Conservation (phyloP, 139 green algal genomes). For the Chlamydomonas eustigma region DNA sequence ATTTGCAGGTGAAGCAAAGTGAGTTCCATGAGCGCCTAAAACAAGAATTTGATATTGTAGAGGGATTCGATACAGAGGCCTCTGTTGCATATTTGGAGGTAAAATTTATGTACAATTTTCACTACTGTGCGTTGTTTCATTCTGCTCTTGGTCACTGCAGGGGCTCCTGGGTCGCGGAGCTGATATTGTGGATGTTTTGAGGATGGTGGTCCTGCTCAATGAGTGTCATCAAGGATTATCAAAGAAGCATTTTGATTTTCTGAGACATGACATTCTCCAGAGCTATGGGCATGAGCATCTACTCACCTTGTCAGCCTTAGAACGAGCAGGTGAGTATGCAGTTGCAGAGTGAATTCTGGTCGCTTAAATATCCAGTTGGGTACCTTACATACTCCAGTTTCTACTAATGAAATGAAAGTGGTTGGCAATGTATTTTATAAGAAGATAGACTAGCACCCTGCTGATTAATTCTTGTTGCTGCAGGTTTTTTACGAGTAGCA, state of each 20-base stretch:
- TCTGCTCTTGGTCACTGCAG: conserved; percentile 21
- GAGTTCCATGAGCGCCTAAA: conserved; percentile 53
- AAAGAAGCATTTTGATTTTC: conserved; percentile 60
- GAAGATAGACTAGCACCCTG: too few relatives aligned
- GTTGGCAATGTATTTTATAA: too few relatives aligned
- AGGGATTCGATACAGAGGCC: conserved; percentile 52
- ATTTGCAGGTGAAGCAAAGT: conserved; percentile 50
- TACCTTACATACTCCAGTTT: too few relatives aligned
- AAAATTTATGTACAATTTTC: background rate
- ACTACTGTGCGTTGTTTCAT: background rate
- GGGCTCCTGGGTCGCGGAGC: conserved; percentile 66
- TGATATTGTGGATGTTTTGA: conserved; percentile 64
- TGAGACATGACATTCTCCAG: conserved; percentile 73
- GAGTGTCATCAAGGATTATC: conserved; percentile 61
- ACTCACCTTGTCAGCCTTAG: conserved; percentile 63
- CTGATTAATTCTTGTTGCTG: too few relatives aligned
- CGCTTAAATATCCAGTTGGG: too few relatives aligned
- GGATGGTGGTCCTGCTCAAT: conserved; percentile 75
- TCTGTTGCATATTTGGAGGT: conserved; percentile 53
- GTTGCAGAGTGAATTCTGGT: too few relatives aligned
- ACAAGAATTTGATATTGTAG: conserved; percentile 67
- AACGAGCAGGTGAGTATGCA: conserved; percentile 59
- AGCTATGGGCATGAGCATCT: conserved; percentile 87
- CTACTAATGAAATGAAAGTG: too few relatives aligned
- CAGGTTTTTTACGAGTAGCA: too few relatives aligned